phyloP scores from a whole-genome alignment of 768 basidiomycete genomes.

The Glaciozyma martinii region DNA sequence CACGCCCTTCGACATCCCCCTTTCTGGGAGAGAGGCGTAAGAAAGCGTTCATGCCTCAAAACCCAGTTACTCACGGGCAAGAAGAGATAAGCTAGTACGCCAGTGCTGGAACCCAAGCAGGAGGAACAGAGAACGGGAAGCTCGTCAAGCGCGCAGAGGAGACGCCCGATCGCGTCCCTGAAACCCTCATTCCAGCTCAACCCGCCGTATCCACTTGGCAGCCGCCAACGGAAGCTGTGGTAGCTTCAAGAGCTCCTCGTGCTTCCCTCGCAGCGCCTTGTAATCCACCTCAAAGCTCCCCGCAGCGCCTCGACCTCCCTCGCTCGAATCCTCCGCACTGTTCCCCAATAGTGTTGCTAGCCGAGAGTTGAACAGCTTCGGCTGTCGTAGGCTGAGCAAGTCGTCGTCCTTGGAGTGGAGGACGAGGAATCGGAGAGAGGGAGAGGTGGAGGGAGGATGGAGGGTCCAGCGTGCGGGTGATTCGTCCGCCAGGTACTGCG shows the following conservation, averaged over 20 bases:
- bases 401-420: conserved; percentile 34
- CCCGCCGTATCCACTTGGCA: conserved; percentile 4
- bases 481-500: neutral
- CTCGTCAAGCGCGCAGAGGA: too few relatives aligned
- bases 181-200: neutral
- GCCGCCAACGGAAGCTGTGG: conserved; percentile 22
- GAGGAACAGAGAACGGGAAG: too few relatives aligned
- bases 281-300: conserved; percentile 21
- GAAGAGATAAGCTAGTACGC: too few relatives aligned
- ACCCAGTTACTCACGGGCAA: too few relatives aligned
- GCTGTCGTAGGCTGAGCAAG: conserved; percentile 28
- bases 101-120: too few relatives aligned
- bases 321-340: too few relatives aligned
- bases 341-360: conserved; percentile 4
- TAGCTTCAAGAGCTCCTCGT: conserved; percentile 29
- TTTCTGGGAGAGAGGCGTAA: neutral
- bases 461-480: conserved; percentile 19
- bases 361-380: conserved; percentile 18
- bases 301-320: neutral
- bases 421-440: conserved; percentile 8
- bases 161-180: too few relatives aligned
- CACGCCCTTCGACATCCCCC: too few relatives aligned
- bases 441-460: neutral
- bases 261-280: conserved; percentile 25
- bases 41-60: conserved; percentile 33